Evolutionary conservation across 148 eudicot species (phyloP).

Genomic region (Vaccinium myrtillus): DNA sequence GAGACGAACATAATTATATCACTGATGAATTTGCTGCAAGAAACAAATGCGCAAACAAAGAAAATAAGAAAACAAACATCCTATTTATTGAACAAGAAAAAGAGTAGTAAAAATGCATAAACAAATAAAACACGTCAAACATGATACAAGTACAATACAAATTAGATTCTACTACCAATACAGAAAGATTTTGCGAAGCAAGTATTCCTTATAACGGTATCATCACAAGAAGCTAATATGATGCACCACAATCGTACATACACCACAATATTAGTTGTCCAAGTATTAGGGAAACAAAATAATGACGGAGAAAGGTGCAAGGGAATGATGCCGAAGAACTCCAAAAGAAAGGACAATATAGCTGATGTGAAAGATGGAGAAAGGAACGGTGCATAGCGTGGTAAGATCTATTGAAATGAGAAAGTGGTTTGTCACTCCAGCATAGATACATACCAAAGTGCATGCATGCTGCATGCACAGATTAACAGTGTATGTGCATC

Average conservation of each 20-base stretch:
- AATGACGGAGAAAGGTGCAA: not conserved
- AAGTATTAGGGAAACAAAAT: not conserved
- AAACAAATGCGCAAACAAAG: not conserved
- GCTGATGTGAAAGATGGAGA: not conserved
- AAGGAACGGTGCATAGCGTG: not conserved
- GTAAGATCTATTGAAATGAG: not conserved
- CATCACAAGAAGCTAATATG: not conserved
- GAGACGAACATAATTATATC: constrained; percentile 77
- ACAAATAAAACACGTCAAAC: not conserved
- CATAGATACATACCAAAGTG: not conserved
- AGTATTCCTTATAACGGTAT: not conserved
- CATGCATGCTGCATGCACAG: not conserved
- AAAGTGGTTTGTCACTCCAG: not conserved
- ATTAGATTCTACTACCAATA: not conserved
- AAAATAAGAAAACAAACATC: not conserved
- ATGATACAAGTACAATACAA: not conserved
- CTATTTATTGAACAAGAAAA: not conserved
- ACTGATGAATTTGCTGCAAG: constrained; percentile 85
- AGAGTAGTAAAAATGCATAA: not conserved
- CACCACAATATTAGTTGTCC: not conserved
- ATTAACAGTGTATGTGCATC: not conserved
- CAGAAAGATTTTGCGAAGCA: not conserved
- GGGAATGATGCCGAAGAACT: not conserved
- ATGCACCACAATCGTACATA: not conserved
- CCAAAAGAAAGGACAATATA: not conserved